Percentiles rank a stretch among this genome's conserved stretches.
These are phyloP conservation scores for Podaxis carcinomalis DNA, from an alignment of 768 basidiomycete genomes.

Conservation along the genomic window DNA sequence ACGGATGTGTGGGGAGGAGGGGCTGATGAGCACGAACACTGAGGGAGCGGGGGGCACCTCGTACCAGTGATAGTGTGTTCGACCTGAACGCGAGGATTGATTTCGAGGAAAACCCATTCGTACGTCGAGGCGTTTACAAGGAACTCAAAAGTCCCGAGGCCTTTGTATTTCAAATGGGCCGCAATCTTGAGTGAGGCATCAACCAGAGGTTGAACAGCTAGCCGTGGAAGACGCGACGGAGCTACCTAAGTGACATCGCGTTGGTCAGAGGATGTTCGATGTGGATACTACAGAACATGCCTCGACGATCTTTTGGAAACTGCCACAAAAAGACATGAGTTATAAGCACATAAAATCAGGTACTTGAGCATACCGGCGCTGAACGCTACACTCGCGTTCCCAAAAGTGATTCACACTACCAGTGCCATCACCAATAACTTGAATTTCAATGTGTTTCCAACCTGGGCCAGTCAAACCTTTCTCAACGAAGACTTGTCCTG, in stretches of 20 bases:
- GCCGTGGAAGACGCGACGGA: constrained; percentile 74
- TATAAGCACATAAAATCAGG: not conserved
- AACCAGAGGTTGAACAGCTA: constrained; percentile 62
- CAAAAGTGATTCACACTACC: constrained; percentile 84
- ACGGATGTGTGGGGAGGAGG: not conserved
- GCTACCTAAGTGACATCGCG: constrained; percentile 32
- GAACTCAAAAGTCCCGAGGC: constrained; percentile 89
- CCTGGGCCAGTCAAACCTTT: constrained; percentile 74
- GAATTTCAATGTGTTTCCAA: constrained; percentile 82
- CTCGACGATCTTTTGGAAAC: constrained; percentile 83
- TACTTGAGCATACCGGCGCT: constrained; percentile 53
- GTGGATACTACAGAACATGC: constrained; percentile 27
- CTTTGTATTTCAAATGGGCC: constrained; percentile 69
- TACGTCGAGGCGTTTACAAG: constrained; percentile 68
- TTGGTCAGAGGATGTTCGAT: not conserved
- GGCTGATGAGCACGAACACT: not conserved
- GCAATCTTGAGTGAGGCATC: constrained; percentile 78
- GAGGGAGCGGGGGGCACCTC: constrained; percentile 11
- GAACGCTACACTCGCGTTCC: constrained; percentile 90
- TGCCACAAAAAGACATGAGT: constrained; percentile 10
- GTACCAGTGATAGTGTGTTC: constrained; percentile 88
- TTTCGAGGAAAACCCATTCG: constrained; percentile 87
- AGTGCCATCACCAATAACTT: constrained; percentile 73
- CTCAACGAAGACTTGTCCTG: constrained; percentile 70
- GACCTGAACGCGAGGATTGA: constrained; percentile 90